Percentiles rank a stretch among this genome's conserved stretches.
These are phyloP conservation scores for Cajanus cajan DNA, from an alignment of 306 rosid genomes.

Conservation along the genomic window DNA sequence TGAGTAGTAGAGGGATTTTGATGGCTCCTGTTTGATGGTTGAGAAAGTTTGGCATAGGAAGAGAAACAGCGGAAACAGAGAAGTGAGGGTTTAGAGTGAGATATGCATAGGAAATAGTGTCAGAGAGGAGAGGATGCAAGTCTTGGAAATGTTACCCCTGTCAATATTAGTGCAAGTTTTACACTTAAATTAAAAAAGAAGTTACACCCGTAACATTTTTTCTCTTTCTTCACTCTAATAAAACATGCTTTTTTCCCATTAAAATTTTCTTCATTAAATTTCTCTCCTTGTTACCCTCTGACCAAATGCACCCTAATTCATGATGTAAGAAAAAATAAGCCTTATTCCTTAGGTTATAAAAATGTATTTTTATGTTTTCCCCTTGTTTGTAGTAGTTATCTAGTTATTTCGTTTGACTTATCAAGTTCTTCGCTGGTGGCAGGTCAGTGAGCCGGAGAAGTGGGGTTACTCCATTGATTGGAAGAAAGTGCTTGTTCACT, in stretches of 20 bases:
- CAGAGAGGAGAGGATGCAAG: background rate
- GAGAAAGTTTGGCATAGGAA: background rate
- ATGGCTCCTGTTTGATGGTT: background rate
- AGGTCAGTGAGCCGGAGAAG: constrained; percentile 96
- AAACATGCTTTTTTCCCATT: background rate
- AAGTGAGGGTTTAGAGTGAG: background rate
- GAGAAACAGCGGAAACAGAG: background rate
- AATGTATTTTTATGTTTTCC: background rate
- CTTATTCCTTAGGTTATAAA: background rate
- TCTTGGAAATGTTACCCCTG: background rate
- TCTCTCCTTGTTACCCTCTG: background rate
- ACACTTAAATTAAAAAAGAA: background rate
- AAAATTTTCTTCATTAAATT: background rate
- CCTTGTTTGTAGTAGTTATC: background rate
- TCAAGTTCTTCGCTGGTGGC: constrained; percentile 43
- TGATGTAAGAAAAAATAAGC: background rate
- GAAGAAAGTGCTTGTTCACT: constrained; percentile 91
- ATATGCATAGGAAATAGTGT: background rate
- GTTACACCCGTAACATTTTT: background rate
- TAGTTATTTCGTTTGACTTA: constrained; percentile 19
- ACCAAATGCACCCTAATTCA: background rate
- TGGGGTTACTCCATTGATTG: constrained; percentile 89
- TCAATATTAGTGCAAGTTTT: background rate
- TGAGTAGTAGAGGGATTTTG: background rate
- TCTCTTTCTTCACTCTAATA: background rate